Evolutionary conservation across 208 protist species (phyloP).

Genomic region (Blechomonas ayalai): DNA sequence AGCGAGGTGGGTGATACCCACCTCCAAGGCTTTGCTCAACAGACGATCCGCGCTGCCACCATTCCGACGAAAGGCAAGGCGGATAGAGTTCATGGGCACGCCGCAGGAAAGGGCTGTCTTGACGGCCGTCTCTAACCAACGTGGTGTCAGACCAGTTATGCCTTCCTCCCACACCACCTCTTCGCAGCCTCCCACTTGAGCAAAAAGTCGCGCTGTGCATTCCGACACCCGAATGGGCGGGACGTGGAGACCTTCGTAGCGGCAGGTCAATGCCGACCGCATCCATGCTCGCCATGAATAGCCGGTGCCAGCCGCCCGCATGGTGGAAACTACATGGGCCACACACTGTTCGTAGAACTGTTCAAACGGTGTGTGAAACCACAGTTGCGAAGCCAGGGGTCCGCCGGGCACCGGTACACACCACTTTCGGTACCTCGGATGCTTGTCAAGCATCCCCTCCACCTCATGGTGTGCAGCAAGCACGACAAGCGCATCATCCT

Average conservation of each 20-base stretch:
- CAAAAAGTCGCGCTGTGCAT: constrained; percentile 40
- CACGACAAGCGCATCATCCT: constrained; percentile 16
- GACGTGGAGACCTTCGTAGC: constrained; percentile 67
- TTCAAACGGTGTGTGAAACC: constrained; percentile 34
- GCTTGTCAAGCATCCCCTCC: constrained; percentile 8
- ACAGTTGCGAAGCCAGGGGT: constrained; percentile 46
- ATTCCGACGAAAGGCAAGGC: constrained; percentile 25
- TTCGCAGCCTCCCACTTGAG: constrained; percentile 22
- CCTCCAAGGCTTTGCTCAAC: constrained; percentile 37
- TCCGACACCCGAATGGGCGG: constrained; percentile 63
- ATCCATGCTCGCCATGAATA: constrained; percentile 68
- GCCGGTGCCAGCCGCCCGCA: neutral
- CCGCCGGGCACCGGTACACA: constrained; percentile 70
- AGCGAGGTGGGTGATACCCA: constrained; percentile 30
- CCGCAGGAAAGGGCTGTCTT: constrained; percentile 70
- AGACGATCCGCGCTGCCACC: constrained; percentile 3
- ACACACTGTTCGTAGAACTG: constrained; percentile 16
- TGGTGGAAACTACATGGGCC: neutral
- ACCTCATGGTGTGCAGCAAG: constrained; percentile 7
- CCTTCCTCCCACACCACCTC: constrained; percentile 61
- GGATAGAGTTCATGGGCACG: constrained; percentile 23
- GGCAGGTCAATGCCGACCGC: constrained; percentile 69
- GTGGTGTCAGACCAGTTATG: constrained; percentile 33
- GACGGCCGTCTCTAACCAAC: constrained; percentile 71
- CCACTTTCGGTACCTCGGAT: constrained; percentile 21